A percentile compares a stretch with the other conserved stretches of the same genome.
These are phyloP conservation scores for Jackrogersella minutella DNA, from an alignment of 495 filamentous ascomycete genomes.

Conservation along the genomic window DNA sequence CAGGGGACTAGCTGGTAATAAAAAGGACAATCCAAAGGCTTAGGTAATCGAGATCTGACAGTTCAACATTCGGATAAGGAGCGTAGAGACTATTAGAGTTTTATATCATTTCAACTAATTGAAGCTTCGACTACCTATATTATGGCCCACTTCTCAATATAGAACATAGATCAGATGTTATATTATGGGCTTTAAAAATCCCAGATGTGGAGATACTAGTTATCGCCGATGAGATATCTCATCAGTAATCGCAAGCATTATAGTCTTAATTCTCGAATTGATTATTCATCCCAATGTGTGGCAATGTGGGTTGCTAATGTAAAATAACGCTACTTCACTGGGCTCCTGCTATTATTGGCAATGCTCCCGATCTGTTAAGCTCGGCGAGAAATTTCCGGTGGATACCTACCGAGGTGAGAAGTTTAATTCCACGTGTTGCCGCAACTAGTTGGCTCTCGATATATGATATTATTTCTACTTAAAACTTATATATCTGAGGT, in stretches of 20 bases:
- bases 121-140: no score
- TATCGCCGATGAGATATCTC: slow-evolving; percentile 4
- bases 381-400: neutral
- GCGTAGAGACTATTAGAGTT: no score
- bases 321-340: neutral
- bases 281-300: neutral
- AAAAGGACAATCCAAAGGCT: no score
- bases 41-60: no score
- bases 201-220: neutral
- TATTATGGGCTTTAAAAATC: neutral
- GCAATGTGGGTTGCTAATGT: neutral
- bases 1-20: no score
- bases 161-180: no score
- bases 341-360: neutral
- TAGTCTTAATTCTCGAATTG: neutral
- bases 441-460: no score
- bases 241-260: neutral
- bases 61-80: no score
- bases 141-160: no score
- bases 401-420: neutral
- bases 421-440: neutral
- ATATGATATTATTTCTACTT: neutral
- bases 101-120: no score
- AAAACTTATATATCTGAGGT: no score
- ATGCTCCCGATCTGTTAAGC: neutral